Evolutionary conservation across 352 stramenopile species (phyloP), one percentile per base, ranked within the genome.

Genomic region (Phytophthora lateralis): DNA sequence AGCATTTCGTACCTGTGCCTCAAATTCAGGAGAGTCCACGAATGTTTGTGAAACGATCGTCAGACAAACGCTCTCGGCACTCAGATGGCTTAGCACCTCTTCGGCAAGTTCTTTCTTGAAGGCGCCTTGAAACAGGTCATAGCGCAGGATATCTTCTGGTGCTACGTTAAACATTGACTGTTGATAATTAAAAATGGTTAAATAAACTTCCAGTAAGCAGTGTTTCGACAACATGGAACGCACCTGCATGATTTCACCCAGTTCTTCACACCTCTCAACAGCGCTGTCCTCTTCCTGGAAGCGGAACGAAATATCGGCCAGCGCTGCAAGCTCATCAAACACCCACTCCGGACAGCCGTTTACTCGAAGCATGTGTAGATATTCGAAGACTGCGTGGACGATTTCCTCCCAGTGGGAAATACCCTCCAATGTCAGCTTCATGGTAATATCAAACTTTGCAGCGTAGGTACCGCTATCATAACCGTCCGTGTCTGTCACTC

Each of bases 171-270:
- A 90, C 37, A 92, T 89, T 4, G 65, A 70, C 72, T 90, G 29
- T 52, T 34, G 14, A 53, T 10, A 5, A 48, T 52, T 47, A 18
- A 34, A 53, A 17, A 47, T 18, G n/a, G 41, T 66, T 63, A 67
- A 35, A 0, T 4, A 47, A 42, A 42, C 9, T 12, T 26, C 14
- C 15, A 46, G 4, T 44, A 24, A 11, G 3, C 15, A 52, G 18
- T 18, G 7, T 38, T 26, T 44, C 27, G 35, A 41, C 6, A 41
- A 41, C n/a, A 2, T 21, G 6, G 8, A 32, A 26, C 65, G 18
- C 39, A 88, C 78, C 72, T 89, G 82, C 84, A 93, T 93, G 42
- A 89, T 71, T 60, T 81, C 71, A n/a, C 74, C 80, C 37, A 93
- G 53, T 51, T 91, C 80, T 60, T 90, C 82, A 39, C 80, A 90